Base-by-base conservation (phyloP, 2,329 filamentous ascomycete genomes). In the Aotearoamyces nothofagi region DNA sequence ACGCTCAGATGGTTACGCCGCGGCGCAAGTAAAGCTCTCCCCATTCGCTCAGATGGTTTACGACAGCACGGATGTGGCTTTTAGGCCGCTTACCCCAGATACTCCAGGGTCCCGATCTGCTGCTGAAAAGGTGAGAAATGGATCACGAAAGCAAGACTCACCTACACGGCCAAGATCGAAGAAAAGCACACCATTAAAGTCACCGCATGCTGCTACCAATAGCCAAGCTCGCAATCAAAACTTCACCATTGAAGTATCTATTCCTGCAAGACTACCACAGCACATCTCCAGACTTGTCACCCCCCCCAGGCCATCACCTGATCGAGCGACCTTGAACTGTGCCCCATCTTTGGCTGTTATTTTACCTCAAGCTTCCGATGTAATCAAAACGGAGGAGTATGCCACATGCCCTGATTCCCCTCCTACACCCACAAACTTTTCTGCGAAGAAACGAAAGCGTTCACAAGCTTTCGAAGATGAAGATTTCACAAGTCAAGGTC, bases 401-500 rank as follows among this genome's bases (percentile, higher is more conserved):
- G 39, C 39, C 17, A 33, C 40, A 27, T 25, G 44, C 16, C 16
- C 15, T n/a, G 26, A 28, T 28, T 16, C 16, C 5, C 7, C 23
- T 14, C 16, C 15, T 10, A 22, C 16, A 19, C 17, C 16, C 13
- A 13, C 15, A 12, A 28, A 19, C 3, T 9, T 25, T 9, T 25
- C 23, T 7, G 41, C 39, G 5, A 39, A 36, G 38, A 77, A 69
- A 42, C 49, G 63, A 32, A 73, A 68, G 34, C 53, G 55, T 20
- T 56, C 61, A 14, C 55, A 58, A 13, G 50, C 55, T 12, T 58
- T 66, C 27, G 62, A 60, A 5, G 61, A 66, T 9, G 65, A 69
- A 31, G 69, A 66, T 27, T 51, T 69, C 3, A 56, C 77, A 12
- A 61, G 69, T 10, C 54, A 75, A 24, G 71, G 69, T 23, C 58